A percentile compares a stretch with the other conserved stretches of the same genome.
phyloP scores from a whole-genome alignment of 805 yeast species.

The Lachancea meyersii region DNA sequence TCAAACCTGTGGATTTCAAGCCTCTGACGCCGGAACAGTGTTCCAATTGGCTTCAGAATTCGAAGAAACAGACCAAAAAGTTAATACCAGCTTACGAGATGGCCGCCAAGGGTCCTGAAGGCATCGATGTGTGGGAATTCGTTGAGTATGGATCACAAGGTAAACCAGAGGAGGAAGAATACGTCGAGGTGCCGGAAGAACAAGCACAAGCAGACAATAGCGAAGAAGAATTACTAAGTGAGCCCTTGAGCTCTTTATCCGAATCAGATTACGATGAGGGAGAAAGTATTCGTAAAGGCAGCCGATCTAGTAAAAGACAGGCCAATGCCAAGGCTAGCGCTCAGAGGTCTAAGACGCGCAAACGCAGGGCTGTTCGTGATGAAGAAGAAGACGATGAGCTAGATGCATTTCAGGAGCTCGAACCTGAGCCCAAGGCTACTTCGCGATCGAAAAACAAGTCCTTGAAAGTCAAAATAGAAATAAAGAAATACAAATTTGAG shows the following conservation, averaged over 20 bases:
- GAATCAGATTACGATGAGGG: constrained; percentile 9
- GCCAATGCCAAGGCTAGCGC: constrained; percentile 27
- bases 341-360: constrained; percentile 16
- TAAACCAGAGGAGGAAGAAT: constrained; percentile 28
- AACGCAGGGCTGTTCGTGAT: constrained; percentile 7
- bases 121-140: constrained; percentile 31
- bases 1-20: constrained; percentile 23
- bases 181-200: constrained; percentile 29
- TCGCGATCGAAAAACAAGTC: constrained; percentile 14
- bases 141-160: constrained; percentile 33
- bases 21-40: constrained; percentile 20
- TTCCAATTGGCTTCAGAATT: constrained; percentile 27
- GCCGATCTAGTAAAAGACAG: constrained; percentile 22
- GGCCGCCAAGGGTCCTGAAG: constrained; percentile 35
- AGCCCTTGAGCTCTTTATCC: constrained; percentile 17
- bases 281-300: background rate
- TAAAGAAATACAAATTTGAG: constrained; percentile 23
- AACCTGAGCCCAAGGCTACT: constrained; percentile 16
- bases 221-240: constrained; percentile 15
- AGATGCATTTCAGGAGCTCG: constrained; percentile 20
- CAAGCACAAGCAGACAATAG: constrained; percentile 18
- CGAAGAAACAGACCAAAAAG: constrained; percentile 46
- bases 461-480: constrained; percentile 9
- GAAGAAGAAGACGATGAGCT: constrained; percentile 15
- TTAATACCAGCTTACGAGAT: constrained; percentile 42